Evolutionary conservation across 192 early-diverging fungal species (phyloP).

Genomic region (Paraglomus brasilianum): DNA sequence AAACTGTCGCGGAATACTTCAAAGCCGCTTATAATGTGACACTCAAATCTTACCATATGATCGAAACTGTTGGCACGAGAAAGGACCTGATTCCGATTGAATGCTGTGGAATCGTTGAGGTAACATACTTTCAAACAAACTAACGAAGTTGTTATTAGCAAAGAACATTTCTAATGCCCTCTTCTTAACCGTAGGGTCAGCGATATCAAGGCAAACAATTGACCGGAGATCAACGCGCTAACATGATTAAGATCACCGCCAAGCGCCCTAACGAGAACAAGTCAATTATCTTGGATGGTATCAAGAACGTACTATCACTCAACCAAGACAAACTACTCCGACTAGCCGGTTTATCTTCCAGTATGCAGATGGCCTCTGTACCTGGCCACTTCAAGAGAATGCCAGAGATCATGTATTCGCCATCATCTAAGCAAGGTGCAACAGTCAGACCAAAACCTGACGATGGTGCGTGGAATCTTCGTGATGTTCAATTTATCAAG

Average conservation of each 20-base stretch:
- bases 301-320: constrained; percentile 61
- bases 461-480: constrained; percentile 87
- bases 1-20: constrained; percentile 75
- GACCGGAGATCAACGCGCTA: constrained; percentile 81
- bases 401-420: constrained; percentile 72
- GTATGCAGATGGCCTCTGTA: constrained; percentile 62
- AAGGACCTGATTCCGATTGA: constrained; percentile 80
- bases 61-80: constrained; percentile 72
- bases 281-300: constrained; percentile 67
- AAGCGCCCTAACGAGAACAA: constrained; percentile 75
- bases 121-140: background rate
- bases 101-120: constrained; percentile 77
- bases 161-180: background rate
- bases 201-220: constrained; percentile 73
- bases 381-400: constrained; percentile 77
- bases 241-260: constrained; percentile 94
- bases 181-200: constrained; percentile 55
- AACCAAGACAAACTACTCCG: constrained; percentile 66
- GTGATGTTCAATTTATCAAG: constrained; percentile 76
- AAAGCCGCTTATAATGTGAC: constrained; percentile 64
- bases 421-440: constrained; percentile 43
- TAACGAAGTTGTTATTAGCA: background rate
- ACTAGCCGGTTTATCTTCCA: constrained; percentile 71
- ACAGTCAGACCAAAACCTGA: constrained; percentile 51
- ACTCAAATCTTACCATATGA: constrained; percentile 75